Evolutionary conservation across 2,329 filamentous ascomycete species (phyloP), one percentile per base, ranked within the genome.

Genomic region (Clonostachys solani): DNA sequence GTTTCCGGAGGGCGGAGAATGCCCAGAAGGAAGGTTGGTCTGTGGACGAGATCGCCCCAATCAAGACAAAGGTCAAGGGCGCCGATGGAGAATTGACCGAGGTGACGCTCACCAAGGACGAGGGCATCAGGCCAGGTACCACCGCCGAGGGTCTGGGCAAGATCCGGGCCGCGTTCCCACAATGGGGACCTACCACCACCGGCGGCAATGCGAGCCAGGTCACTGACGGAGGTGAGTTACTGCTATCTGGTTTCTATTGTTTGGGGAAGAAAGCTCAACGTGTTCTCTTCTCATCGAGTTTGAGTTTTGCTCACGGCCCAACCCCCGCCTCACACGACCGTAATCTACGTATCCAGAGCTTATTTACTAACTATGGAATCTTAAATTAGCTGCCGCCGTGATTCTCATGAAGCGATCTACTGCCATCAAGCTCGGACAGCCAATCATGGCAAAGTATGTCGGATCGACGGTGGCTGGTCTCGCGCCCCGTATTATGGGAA

Each of bases 201-300:
- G 94, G 91, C 53, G 94, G 94, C 49, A 99, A 99, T 69, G 90
- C 91, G 54, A 92, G 86, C 56, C 94, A 99, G 70, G 83, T 97
- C 50, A 97, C 94, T 12, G 94, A 99, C 63, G 94, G 94, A 62
- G 85, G 81, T 84, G 60, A 60, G 75, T 67, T 52, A 15, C 6
- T 42, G 15, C 7, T 18, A 29, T 29, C 23, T 29, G 23, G 23
- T 9, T 29, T 18, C 13, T 17, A 17, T 23, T 15, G 12, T 12
- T 7, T 42, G 40, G 17, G 13, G 37, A n/a, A 5, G 17, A 42
- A 23, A n/a, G 9, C 12, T 42, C 18, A 42, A 17, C 23, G 18
- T 42, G 18, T 19, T 40, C 5, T 40, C 37, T 29, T 29, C 23
- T 29, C 23, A 29, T 29, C 23, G 23, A 29, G 23, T 9, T 29